Evolutionary conservation across 2,329 filamentous ascomycete genomes (phyloP).

Genomic region (Pyrenochaeta sp.): DNA sequence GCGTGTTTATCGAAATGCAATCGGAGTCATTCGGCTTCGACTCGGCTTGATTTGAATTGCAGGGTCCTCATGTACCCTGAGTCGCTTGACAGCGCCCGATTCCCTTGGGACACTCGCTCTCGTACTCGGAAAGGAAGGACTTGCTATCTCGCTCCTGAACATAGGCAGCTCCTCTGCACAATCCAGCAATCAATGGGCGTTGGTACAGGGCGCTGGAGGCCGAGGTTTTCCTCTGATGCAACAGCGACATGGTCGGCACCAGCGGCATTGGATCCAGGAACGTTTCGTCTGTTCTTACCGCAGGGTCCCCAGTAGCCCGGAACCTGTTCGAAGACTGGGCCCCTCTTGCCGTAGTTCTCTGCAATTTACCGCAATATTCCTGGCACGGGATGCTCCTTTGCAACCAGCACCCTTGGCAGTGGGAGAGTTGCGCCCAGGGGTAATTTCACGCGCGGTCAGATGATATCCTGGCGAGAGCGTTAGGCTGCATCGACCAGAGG

Average conservation of each 20-base stretch:
- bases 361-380: not conserved
- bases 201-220: too few relatives aligned
- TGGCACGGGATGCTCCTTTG: not conserved
- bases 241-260: conserved; percentile 1
- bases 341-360: not conserved
- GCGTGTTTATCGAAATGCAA: too few relatives aligned
- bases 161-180: too few relatives aligned
- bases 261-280: conserved; percentile 1
- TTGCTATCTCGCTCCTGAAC: too few relatives aligned
- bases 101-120: too few relatives aligned
- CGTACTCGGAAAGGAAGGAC: too few relatives aligned
- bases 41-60: too few relatives aligned
- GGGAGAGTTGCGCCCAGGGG: not conserved
- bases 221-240: too few relatives aligned
- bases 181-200: too few relatives aligned
- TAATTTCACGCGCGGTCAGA: not conserved
- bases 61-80: too few relatives aligned
- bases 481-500: conserved; percentile 16
- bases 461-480: conserved; percentile 11
- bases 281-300: conserved; percentile 5
- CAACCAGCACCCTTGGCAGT: not conserved
- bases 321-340: conserved; percentile 3
- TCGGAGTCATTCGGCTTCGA: too few relatives aligned
- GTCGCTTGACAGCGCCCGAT: too few relatives aligned
- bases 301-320: conserved; percentile 1